These are phyloP conservation scores for Leavenworthia alabamica DNA, from an alignment of 345 rosid genomes.

Conservation along the genomic window DNA sequence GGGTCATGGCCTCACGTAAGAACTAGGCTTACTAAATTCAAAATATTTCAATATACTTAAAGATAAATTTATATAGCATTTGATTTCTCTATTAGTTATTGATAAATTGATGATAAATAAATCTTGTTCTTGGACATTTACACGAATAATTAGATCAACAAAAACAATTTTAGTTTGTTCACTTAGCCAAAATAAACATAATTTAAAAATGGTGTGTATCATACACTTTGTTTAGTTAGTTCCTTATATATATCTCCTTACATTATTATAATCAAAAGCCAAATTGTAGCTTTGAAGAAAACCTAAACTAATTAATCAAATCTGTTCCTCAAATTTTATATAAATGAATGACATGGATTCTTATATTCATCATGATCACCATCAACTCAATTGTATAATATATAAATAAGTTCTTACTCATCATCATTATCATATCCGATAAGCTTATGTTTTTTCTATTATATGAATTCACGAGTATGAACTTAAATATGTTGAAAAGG, in stretches of 20 bases:
- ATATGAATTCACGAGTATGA: constrained; percentile 2
- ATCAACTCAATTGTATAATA: background rate
- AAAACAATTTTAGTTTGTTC: background rate
- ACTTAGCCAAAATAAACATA: background rate
- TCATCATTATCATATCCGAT: background rate
- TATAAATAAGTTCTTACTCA: background rate
- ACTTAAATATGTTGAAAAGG: constrained; percentile 10
- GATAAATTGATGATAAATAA: background rate
- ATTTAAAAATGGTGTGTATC: background rate
- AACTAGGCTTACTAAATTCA: too few species aligned
- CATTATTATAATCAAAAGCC: constrained; percentile 1
- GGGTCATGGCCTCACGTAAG: constrained; percentile 30
- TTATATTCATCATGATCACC: background rate
- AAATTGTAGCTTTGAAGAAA: constrained; percentile 27
- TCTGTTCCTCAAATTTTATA: background rate
- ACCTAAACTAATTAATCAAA: constrained; percentile 18
- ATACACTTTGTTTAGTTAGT: background rate
- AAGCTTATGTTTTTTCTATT: background rate
- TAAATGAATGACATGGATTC: background rate
- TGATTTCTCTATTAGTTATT: background rate
- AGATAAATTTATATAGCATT: background rate
- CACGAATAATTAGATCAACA: constrained; percentile 8
- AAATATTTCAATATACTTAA: constrained; percentile 9
- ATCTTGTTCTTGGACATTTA: background rate
- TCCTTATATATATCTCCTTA: background rate